Evolutionary conservation across 176 grass and related monocot genomes (phyloP).

Genomic region (Carex littledalei): DNA sequence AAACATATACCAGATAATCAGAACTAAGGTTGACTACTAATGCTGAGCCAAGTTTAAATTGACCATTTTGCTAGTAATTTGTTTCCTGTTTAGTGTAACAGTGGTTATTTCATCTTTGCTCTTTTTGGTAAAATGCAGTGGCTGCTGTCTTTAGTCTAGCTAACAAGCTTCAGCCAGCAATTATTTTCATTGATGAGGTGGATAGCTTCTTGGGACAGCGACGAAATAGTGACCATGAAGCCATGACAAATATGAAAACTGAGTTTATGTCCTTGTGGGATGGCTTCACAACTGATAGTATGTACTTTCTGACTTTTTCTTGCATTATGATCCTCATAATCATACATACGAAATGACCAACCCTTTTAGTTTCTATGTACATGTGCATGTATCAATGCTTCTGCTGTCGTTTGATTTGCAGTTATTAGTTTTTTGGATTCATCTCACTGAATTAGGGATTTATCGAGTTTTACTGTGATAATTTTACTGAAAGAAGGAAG

Average conservation of each 20-base stretch:
- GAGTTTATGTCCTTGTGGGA: conserved; percentile 99
- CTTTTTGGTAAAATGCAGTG: conserved; percentile 37
- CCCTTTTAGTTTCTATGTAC: neutral
- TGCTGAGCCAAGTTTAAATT: neutral
- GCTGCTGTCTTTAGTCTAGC: conserved; percentile 89
- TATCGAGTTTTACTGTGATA: neutral
- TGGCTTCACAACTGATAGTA: conserved; percentile 94
- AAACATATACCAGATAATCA: neutral
- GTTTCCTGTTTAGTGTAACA: neutral
- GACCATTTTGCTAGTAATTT: no score
- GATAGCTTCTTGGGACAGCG: conserved; percentile 95
- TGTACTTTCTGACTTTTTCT: conserved; percentile 21
- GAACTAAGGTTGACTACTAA: neutral
- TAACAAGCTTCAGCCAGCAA: conserved; percentile 87
- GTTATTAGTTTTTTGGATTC: neutral
- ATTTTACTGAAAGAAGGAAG: neutral
- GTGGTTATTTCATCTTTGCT: conserved; percentile 10
- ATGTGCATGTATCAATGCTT: neutral
- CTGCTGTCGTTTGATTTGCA: neutral
- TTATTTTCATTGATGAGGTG: conserved; percentile 98
- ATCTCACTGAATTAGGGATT: neutral
- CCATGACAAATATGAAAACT: conserved; percentile 97
- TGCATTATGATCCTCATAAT: neutral
- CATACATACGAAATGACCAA: neutral
- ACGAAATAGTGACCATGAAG: conserved; percentile 71